phyloP scores from a whole-genome alignment of 257 asterid species.

The Solanum bulbocastanum region DNA sequence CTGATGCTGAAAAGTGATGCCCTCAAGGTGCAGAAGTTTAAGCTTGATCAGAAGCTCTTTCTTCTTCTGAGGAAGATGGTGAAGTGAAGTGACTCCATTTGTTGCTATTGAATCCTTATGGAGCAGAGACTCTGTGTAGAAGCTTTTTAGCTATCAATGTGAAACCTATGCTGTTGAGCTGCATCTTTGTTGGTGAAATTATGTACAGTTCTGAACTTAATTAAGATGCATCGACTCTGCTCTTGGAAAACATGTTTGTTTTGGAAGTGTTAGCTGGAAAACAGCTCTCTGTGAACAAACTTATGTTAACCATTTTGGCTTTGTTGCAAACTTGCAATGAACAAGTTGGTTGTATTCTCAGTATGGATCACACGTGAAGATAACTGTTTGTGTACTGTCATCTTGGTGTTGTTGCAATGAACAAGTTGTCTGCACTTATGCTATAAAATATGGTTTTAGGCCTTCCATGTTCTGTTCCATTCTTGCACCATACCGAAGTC shows the following conservation, averaged over 20 bases:
- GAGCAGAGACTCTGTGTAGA: background rate
- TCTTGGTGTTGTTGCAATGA: background rate
- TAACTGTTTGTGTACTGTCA: background rate
- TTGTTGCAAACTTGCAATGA: background rate
- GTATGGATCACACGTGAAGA: background rate
- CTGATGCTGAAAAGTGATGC: slow-evolving; percentile 60
- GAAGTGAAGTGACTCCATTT: slow-evolving; percentile 17
- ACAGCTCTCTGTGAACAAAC: background rate
- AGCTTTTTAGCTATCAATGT: background rate
- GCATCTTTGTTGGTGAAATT: background rate
- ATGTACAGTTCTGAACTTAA: background rate
- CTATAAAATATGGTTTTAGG: background rate
- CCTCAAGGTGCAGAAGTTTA: slow-evolving; percentile 42
- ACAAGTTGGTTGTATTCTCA: background rate
- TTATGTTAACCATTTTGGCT: background rate
- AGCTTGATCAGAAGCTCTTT: slow-evolving; percentile 56
- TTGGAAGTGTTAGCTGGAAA: background rate
- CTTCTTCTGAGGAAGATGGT: slow-evolving; percentile 73
- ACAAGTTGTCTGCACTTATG: background rate
- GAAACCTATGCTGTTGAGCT: background rate
- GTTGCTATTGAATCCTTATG: background rate
- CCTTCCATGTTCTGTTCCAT: background rate
- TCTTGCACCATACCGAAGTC: background rate
- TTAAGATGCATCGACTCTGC: background rate
- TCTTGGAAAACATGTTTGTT: background rate